These are phyloP conservation scores for Diplodia sapinea DNA, from an alignment of 2,329 filamentous ascomycete genomes.

Conservation along the genomic window DNA sequence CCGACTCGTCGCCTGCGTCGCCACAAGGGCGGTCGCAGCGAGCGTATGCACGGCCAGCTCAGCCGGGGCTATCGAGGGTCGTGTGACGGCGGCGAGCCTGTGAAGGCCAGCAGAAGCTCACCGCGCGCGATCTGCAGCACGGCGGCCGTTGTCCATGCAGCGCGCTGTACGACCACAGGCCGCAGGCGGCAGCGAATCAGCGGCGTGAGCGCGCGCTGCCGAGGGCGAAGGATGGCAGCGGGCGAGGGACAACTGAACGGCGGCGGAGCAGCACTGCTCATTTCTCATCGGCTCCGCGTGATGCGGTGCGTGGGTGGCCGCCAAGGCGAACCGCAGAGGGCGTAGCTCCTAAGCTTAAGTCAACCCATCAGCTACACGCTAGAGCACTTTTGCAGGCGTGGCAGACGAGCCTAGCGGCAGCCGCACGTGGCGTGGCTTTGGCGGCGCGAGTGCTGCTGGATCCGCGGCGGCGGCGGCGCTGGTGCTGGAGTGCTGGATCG, in stretches of 20 bases:
- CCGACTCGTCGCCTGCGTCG: constrained; percentile 22
- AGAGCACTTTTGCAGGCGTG: neutral
- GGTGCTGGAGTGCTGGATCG: constrained; percentile 7
- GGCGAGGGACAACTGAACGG: constrained; percentile 3
- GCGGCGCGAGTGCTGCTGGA: constrained; percentile 1
- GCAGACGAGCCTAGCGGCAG: constrained; percentile 1
- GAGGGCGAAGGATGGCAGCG: constrained; percentile 21
- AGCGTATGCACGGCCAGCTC: constrained; percentile 31
- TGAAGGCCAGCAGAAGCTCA: constrained; percentile 28
- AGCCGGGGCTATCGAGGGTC: constrained; percentile 27
- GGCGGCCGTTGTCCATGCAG: constrained; percentile 30
- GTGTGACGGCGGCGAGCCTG: constrained; percentile 25
- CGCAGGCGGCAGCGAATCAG: constrained; percentile 22
- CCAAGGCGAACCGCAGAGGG: constrained; percentile 15
- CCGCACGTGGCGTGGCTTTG: neutral
- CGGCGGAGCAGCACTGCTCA: constrained; percentile 25
- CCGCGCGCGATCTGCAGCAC: constrained; percentile 31
- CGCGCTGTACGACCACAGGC: constrained; percentile 25
- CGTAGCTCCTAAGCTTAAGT: constrained; percentile 26
- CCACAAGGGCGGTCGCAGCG: constrained; percentile 29
- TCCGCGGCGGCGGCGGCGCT: neutral
- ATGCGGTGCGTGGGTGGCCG: constrained; percentile 25
- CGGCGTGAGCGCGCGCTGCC: neutral
- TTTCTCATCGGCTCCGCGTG: constrained; percentile 24
- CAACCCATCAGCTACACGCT: constrained; percentile 14